Percentiles rank a stretch among this genome's conserved stretches.
These are phyloP conservation scores for Schoenoplectus tabernaemontani DNA, from an alignment of 202 grass and related monocot species.

Conservation along the genomic window DNA sequence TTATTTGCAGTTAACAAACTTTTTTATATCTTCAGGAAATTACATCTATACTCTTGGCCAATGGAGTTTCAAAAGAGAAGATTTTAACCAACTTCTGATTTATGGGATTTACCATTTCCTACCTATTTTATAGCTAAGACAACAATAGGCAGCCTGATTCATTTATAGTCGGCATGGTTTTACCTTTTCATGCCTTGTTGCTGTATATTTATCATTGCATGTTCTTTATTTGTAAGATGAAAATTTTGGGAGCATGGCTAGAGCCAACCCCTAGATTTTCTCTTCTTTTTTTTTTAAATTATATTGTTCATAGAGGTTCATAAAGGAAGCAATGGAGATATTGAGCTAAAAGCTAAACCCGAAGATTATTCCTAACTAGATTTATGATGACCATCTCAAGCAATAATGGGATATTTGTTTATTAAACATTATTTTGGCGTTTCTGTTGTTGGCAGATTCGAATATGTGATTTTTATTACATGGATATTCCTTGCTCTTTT, in stretches of 20 bases:
- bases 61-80: conserved; percentile 65
- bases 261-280: not conserved
- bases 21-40: conserved; percentile 46
- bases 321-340: not conserved
- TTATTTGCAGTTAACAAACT: conserved; percentile 2
- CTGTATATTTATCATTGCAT: conserved; percentile 19
- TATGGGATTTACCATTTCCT: not conserved
- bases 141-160: conserved; percentile 27
- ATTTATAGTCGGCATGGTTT: conserved; percentile 27
- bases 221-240: not conserved
- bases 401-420: not conserved
- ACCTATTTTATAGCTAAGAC: conserved; percentile 22
- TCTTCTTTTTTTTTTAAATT: not conserved
- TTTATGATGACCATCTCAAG: not conserved
- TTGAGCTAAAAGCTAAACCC: too few relatives aligned
- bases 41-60: conserved; percentile 50
- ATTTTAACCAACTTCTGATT: conserved; percentile 79
- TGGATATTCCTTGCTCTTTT: not conserved
- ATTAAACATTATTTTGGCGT: not conserved
- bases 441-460: not conserved
- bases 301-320: conserved; percentile 11
- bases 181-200: not conserved
- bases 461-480: not conserved
- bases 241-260: not conserved
- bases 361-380: not conserved